phyloP scores from a whole-genome alignment of 371 early-diverging fungal species.

The Mortierella sp. region DNA sequence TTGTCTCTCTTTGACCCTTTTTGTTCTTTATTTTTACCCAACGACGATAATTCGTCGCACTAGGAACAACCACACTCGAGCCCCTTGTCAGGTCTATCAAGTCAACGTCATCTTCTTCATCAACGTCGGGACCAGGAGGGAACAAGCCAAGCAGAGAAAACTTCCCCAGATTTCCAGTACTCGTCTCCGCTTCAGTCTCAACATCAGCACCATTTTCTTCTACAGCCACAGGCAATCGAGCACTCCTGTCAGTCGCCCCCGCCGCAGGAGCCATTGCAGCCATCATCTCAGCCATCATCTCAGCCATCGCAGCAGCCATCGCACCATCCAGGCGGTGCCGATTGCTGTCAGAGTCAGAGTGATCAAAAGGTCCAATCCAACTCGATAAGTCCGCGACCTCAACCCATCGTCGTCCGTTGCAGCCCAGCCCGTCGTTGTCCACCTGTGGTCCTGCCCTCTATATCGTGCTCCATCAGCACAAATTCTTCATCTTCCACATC shows the following conservation, averaged over 20 bases:
- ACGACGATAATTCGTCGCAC: neutral
- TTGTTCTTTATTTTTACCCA: neutral
- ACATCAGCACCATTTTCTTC: neutral
- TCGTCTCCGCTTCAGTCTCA: neutral
- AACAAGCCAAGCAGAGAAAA: neutral
- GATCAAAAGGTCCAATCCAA: no score
- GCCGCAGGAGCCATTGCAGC: no score
- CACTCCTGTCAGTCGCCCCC: no score
- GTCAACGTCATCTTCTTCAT: neutral
- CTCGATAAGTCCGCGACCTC: constrained; percentile 2
- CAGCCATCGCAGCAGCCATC: neutral
- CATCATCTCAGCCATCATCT: no score
- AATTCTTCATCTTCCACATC: neutral
- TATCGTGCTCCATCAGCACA: neutral
- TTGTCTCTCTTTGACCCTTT: neutral
- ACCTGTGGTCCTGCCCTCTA: neutral
- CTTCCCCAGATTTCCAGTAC: neutral
- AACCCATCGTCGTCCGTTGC: neutral
- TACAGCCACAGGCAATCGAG: no score
- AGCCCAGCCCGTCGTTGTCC: neutral
- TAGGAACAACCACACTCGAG: neutral
- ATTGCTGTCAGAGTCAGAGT: constrained; percentile 1
- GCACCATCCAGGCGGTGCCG: constrained; percentile 4
- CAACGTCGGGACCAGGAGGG: neutral
- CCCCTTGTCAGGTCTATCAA: neutral